phyloP scores from a whole-genome alignment of 352 stramenopile genomes.

The Thalassiosira mediterranea region DNA sequence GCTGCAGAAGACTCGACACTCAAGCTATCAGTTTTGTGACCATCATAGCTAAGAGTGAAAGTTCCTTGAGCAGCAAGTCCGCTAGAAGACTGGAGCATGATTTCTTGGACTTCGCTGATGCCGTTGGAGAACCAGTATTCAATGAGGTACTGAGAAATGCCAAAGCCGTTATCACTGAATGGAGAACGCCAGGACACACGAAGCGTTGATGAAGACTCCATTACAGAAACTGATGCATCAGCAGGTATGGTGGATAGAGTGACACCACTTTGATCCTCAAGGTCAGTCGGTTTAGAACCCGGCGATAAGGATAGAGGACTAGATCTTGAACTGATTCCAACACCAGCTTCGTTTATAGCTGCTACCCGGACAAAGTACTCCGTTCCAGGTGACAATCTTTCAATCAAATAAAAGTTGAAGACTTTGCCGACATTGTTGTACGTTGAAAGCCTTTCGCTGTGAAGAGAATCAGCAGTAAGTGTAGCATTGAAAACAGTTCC shows the following conservation, averaged over 20 bases:
- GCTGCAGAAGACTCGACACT: constrained; percentile 88
- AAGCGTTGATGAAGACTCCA: constrained; percentile 73
- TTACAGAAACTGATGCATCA: constrained; percentile 65
- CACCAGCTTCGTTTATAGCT: constrained; percentile 87
- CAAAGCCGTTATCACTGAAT: constrained; percentile 67
- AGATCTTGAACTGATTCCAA: constrained; percentile 52
- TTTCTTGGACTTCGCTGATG: constrained; percentile 68
- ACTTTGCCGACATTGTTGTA: constrained; percentile 29
- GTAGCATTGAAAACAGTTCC: constrained; percentile 48
- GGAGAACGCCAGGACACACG: constrained; percentile 77
- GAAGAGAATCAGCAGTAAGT: constrained; percentile 36
- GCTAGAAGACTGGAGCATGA: constrained; percentile 55
- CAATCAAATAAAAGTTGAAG: constrained; percentile 82
- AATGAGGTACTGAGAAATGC: constrained; percentile 78
- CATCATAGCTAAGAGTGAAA: constrained; percentile 90
- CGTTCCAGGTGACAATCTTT: constrained; percentile 81
- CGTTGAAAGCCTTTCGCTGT: constrained; percentile 50
- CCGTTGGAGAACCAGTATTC: constrained; percentile 81
- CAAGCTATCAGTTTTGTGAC: constrained; percentile 90
- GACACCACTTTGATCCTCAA: constrained; percentile 68
- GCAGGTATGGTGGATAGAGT: constrained; percentile 57
- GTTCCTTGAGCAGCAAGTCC: constrained; percentile 77
- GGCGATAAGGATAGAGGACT: constrained; percentile 58
- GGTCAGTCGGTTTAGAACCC: constrained; percentile 63
- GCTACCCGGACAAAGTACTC: constrained; percentile 89